A percentile compares a stretch with the other conserved stretches of the same genome.
These are phyloP conservation scores for Penicillium sp. DNA, from an alignment of 2,329 filamentous ascomycete genomes.

Conservation along the genomic window DNA sequence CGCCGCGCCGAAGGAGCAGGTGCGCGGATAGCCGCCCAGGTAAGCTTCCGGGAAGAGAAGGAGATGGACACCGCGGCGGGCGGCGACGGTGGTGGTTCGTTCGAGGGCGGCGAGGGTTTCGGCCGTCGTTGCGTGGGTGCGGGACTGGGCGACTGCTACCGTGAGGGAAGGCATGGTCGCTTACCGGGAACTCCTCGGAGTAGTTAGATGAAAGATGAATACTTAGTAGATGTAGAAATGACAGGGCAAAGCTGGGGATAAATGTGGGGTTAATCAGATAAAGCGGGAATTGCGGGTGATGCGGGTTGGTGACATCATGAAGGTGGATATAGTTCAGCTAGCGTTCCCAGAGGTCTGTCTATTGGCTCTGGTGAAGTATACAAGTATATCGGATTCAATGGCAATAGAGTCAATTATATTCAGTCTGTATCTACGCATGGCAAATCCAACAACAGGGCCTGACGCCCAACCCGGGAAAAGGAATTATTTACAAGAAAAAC, in stretches of 20 bases:
- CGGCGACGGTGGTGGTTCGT: constrained; percentile 61
- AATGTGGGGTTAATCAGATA: background rate
- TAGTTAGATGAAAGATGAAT: background rate
- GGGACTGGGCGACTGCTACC: constrained; percentile 47
- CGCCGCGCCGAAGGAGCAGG: constrained; percentile 69
- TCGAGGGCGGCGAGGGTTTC: constrained; percentile 67
- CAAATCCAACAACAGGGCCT: background rate
- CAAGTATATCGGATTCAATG: background rate
- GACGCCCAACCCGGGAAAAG: constrained; percentile 17
- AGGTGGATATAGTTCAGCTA: background rate
- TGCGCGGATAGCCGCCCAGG: constrained; percentile 90
- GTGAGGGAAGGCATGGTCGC: constrained; percentile 41
- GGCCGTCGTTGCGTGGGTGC: constrained; percentile 40
- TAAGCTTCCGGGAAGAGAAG: constrained; percentile 90
- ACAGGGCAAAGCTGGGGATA: background rate
- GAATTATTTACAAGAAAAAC: constrained; percentile 4
- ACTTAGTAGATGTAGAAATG: background rate
- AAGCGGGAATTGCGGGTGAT: background rate
- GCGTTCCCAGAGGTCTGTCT: background rate
- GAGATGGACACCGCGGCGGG: constrained; percentile 60
- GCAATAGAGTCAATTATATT: background rate
- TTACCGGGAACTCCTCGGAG: background rate
- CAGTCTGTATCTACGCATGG: background rate
- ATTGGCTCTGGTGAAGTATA: background rate
- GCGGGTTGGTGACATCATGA: background rate